phyloP scores from a whole-genome alignment of 352 stramenopile genomes.

The Globisporangium carolinianum region DNA sequence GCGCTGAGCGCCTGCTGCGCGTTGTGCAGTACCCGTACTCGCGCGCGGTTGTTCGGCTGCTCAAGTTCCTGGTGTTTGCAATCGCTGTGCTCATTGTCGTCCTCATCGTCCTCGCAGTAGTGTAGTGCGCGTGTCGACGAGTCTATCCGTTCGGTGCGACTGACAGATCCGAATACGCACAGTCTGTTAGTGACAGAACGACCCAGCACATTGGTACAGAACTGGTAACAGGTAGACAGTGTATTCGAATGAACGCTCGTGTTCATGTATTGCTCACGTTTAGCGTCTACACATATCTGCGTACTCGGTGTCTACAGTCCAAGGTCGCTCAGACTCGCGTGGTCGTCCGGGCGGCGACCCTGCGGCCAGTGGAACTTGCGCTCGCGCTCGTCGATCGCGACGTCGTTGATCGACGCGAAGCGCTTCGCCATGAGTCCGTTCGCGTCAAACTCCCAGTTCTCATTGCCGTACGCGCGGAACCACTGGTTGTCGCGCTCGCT shows the following conservation, averaged over 20 bases:
- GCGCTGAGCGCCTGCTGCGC: constrained; percentile 26
- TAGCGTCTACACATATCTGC: no score
- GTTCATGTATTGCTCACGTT: not conserved
- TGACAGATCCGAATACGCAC: not conserved
- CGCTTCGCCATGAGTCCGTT: constrained; percentile 72
- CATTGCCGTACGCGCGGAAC: constrained; percentile 82
- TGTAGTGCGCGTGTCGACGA: not conserved
- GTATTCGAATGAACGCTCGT: not conserved
- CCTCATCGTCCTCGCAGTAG: not conserved
- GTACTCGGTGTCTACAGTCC: not conserved
- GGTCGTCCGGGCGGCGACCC: constrained; percentile 33
- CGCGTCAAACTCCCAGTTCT: constrained; percentile 86
- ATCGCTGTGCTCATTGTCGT: not conserved
- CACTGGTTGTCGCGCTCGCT: constrained; percentile 48
- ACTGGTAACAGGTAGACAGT: no score
- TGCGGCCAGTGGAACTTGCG: constrained; percentile 54
- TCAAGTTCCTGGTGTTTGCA: constrained; percentile 1
- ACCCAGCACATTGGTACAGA: no score
- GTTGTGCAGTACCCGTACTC: constrained; percentile 41
- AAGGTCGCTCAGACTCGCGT: constrained; percentile 9
- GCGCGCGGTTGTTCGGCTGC: constrained; percentile 5
- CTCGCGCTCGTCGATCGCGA: constrained; percentile 62
- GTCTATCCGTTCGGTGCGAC: no score
- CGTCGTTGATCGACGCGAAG: constrained; percentile 83
- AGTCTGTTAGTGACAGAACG: no score